A percentile compares a stretch with the other conserved stretches of the same genome.
These are phyloP conservation scores for Larix sibirica DNA, from an alignment of 83 land plant species.

Conservation along the genomic window DNA sequence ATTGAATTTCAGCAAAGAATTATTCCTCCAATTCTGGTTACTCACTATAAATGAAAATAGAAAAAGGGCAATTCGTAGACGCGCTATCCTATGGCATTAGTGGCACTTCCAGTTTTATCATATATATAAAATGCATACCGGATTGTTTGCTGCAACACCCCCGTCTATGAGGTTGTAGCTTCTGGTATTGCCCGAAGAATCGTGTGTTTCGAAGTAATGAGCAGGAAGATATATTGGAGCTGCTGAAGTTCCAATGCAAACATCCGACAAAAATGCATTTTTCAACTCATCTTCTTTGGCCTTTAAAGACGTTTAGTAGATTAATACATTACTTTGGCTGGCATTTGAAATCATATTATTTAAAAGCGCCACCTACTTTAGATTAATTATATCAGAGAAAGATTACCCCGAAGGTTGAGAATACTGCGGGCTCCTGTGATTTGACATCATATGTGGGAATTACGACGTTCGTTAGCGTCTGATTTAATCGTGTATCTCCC, in stretches of 20 bases:
- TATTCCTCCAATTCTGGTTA: too few relatives aligned
- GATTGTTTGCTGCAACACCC: constrained; percentile 4
- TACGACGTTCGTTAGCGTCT: constrained; percentile 42
- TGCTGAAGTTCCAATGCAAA: constrained; percentile 13
- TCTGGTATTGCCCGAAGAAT: neutral
- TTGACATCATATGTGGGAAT: constrained; percentile 52
- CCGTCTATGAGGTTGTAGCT: constrained; percentile 25
- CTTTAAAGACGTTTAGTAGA: neutral
- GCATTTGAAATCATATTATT: neutral
- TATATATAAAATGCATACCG: neutral
- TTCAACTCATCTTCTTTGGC: neutral
- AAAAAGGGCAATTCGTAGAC: too few relatives aligned
- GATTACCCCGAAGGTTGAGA: constrained; percentile 31
- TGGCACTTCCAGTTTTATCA: too few relatives aligned
- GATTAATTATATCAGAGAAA: neutral
- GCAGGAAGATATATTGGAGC: constrained; percentile 17
- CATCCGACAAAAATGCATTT: constrained; percentile 1
- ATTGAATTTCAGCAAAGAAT: neutral
- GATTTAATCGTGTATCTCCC: constrained; percentile 19
- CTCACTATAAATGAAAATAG: too few relatives aligned
- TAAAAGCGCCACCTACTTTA: neutral
- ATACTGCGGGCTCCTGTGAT: constrained; percentile 35
- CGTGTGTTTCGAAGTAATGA: neutral
- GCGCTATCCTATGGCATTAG: too few relatives aligned
- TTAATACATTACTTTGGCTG: neutral